Evolutionary conservation across 2,329 filamentous ascomycete genomes (phyloP), one percentile per base, ranked within the genome.

Genomic region (Arthrobotrys sinensis): DNA sequence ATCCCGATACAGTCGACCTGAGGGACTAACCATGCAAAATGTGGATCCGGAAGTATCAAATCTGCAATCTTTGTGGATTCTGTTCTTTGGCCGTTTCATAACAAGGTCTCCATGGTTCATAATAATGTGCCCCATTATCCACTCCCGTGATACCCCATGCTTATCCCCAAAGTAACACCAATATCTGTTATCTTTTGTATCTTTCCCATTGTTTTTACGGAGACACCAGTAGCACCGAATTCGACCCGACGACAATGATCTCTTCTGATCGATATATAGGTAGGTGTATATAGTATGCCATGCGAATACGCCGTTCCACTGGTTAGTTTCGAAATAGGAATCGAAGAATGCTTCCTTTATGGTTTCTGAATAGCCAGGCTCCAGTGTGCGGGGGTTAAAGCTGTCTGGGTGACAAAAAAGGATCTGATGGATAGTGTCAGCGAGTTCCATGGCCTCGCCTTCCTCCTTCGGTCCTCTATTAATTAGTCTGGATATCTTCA

Each of bases 181-280:
- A n/a, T 52, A 52, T 8, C 48, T 1, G 21, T 52, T 52, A 14
- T 52, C 48, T 14, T 28, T 21, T 11, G 48, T 52, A 52, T 32
- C 48, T 8, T 24, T 32, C 21, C 48, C 7, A n/a, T 32, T 32
- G 11, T 52, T 52, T n/a, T 52, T 19, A 14, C 48, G 48, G 3
- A 52, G 21, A 10, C 48, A 52, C 48, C 48, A 52, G 14, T 52
- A 52, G 12, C 48, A 52, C 21, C 48, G 21, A n/a, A n/a, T n/a
- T n/a, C n/a, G n/a, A n/a, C n/a, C n/a, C n/a, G n/a, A n/a, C n/a
- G n/a, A n/a, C 1, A 52, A 10, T 1, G 6, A 3, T 2, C 7
- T 21, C 21, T 10, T 48, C 1, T 21, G 45, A 7, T 43, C 14
- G 48, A 52, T 28, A 6, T 28, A 52, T 12, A 52, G 48, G 28